These are phyloP conservation scores for Aspergillus hortae DNA, from an alignment of 2,329 filamentous ascomycete genomes.

Conservation along the genomic window DNA sequence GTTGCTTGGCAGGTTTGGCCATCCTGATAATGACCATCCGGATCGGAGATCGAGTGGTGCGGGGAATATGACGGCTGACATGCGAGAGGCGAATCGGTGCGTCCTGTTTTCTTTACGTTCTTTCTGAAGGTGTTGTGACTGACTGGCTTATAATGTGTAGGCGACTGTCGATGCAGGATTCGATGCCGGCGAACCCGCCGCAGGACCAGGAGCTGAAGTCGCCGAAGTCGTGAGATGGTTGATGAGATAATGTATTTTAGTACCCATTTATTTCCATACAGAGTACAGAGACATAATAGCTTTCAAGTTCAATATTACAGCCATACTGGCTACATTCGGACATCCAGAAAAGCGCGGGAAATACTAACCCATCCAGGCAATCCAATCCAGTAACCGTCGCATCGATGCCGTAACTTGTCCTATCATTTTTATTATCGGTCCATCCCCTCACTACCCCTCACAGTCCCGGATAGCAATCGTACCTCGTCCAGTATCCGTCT, in stretches of 20 bases:
- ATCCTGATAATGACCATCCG: slow-evolving; percentile 13
- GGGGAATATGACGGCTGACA: slow-evolving; percentile 31
- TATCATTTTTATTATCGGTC: background rate
- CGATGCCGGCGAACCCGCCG: background rate
- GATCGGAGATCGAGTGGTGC: slow-evolving; percentile 14
- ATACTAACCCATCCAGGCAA: slow-evolving; percentile 19
- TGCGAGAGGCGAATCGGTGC: slow-evolving; percentile 31
- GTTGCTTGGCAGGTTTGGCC: slow-evolving; percentile 41
- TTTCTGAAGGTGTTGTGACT: background rate
- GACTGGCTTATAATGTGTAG: background rate
- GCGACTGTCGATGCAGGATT: background rate
- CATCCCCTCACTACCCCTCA: background rate
- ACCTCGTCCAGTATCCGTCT: background rate
- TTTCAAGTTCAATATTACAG: too few species aligned
- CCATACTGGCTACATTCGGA: background rate
- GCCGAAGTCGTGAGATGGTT: too few species aligned
- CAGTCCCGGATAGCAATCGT: background rate
- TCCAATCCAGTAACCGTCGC: slow-evolving; percentile 12
- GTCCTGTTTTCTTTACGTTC: background rate
- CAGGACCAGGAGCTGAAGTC: background rate
- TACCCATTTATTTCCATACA: too few species aligned
- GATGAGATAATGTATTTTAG: too few species aligned
- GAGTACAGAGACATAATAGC: too few species aligned
- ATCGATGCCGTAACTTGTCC: background rate
- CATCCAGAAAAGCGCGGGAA: slow-evolving; percentile 8